These are phyloP conservation scores for Annulohypoxylon nitens DNA, from an alignment of 495 filamentous ascomycete species.

Conservation along the genomic window DNA sequence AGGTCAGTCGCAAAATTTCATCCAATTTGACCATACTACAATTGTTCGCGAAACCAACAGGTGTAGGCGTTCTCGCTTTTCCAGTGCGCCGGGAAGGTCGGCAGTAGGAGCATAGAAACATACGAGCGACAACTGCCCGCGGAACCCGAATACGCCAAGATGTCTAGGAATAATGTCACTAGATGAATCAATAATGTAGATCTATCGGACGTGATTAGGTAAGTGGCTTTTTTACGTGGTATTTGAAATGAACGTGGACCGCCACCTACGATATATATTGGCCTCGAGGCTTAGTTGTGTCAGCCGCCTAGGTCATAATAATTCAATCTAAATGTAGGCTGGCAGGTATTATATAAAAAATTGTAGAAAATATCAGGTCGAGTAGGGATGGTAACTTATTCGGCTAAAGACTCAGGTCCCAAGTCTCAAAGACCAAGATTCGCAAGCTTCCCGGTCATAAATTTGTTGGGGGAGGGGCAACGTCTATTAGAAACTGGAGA, in stretches of 20 bases:
- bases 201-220: not conserved
- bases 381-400: not conserved
- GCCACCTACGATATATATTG: too few species aligned
- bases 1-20: not conserved
- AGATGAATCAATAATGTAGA: not conserved
- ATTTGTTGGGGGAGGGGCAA: conserved; percentile 46
- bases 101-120: not conserved
- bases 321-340: not conserved
- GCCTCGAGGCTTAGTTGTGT: too few species aligned
- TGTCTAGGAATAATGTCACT: not conserved
- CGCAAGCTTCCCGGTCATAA: conserved; percentile 5
- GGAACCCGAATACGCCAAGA: not conserved
- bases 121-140: not conserved
- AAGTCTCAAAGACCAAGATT: conserved; percentile 1
- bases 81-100: not conserved
- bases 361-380: not conserved
- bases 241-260: too few species aligned
- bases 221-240: too few species aligned
- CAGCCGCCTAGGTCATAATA: too few species aligned
- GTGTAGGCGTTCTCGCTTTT: not conserved
- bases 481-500: not conserved
- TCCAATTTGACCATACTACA: not conserved
- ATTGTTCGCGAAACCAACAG: not conserved
- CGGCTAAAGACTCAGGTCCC: not conserved
- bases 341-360: not conserved